Base-by-base conservation (phyloP, 176 grass and related monocot species). In the Microstegium vimineum region DNA sequence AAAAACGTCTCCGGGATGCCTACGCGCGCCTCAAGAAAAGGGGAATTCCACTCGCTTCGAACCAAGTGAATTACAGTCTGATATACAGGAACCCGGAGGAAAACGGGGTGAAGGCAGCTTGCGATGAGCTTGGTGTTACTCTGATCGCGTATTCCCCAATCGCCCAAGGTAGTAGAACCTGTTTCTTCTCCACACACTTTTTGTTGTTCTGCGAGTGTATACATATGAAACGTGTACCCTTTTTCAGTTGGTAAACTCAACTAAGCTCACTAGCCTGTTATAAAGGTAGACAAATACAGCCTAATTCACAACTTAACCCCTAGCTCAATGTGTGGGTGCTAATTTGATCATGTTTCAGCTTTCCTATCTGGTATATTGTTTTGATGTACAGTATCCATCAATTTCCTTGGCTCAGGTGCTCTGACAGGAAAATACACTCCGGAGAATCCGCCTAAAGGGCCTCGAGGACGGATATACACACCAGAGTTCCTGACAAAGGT, bases 31-130 rank as follows among this genome's bases (percentile, higher is more conserved):
- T 94, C 14, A 92, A 90, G 82, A 94, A 90, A 79, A 79, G 90
- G 62, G 87, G 93, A 35, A 80, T 94, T 69, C 90, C 89, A 56
- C 87, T 90, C 16, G 93, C 90, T 37, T 62, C 89, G 10, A 94
- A 94, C 71, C 92, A 94, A 87, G 89, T 94, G 16, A 94, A 94
- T 7, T 91, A 94, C 80, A 91, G 92, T 72, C 78, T 94, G 72
- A 84, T 94, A 78, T 94, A 94, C 86, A 79, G 92, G 65, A 77
- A 34, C 68, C 90, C 93, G 0, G 90, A 94, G 79, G 31, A 78
- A 14, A 94, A 94, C 36, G 93, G 87, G n/a, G 87, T 92, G 22
- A 94, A 94, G 80, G 76, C 84, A 8, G 69, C 90, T 67, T 92
- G 90, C 18, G 90, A 94, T 86, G 93, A 94, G 70, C 83, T 94